A percentile compares a stretch with the other conserved stretches of the same genome.
phyloP scores from a whole-genome alignment of 768 basidiomycete genomes.

The Auriscalpium microsporum region DNA sequence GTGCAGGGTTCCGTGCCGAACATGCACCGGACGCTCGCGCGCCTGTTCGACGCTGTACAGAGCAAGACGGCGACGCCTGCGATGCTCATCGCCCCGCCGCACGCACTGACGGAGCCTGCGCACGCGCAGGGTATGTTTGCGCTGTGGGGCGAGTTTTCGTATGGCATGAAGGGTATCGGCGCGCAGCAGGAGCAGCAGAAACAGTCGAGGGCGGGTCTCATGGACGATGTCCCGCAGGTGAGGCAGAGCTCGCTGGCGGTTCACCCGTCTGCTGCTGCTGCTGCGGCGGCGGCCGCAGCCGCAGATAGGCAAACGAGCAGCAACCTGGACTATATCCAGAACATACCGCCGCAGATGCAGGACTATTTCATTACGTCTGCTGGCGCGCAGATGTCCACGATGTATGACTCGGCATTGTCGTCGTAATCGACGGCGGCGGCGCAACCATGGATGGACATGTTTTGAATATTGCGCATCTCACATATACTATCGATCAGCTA shows the following conservation, averaged over 20 bases:
- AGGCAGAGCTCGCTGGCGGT: not conserved
- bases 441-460: not conserved
- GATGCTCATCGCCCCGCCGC: not conserved
- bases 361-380: not conserved
- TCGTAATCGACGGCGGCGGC: not conserved
- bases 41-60: not conserved
- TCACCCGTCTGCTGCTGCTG: too few species aligned
- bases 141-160: not conserved
- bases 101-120: not conserved
- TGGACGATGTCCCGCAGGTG: not conserved
- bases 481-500: too few species aligned
- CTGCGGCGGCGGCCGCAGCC: too few species aligned
- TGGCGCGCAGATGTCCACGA: not conserved
- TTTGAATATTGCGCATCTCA: not conserved
- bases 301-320: too few species aligned
- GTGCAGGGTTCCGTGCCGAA: not conserved
- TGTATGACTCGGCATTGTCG: not conserved
- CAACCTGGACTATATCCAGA: not conserved
- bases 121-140: not conserved
- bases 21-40: not conserved
- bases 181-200: not conserved
- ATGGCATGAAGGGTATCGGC: not conserved
- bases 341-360: not conserved
- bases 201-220: not conserved
- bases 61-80: not conserved